phyloP scores from a whole-genome alignment of 257 asterid species.

The Paulownia fortunei region DNA sequence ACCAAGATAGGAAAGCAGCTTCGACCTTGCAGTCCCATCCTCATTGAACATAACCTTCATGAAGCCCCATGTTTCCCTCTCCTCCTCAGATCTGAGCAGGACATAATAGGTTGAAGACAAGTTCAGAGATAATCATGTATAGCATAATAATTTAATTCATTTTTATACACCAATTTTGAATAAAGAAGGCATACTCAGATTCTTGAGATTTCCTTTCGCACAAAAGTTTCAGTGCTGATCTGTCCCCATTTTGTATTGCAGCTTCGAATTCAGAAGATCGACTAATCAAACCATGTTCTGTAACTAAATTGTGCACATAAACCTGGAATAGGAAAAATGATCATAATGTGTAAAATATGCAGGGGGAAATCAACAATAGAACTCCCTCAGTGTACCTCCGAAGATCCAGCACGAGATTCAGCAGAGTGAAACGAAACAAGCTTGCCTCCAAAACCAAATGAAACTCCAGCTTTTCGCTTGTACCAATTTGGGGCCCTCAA shows the following conservation, averaged over 20 bases:
- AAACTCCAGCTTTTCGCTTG: slow-evolving; percentile 88
- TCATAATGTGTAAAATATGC: slow-evolving; percentile 23
- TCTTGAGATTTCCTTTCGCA: slow-evolving; percentile 89
- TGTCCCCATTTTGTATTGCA: slow-evolving; percentile 83
- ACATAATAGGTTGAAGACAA: slow-evolving; percentile 31
- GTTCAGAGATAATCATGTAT: slow-evolving; percentile 2
- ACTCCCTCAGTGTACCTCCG: slow-evolving; percentile 65
- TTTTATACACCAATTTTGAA: slow-evolving; percentile 22
- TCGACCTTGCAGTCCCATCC: slow-evolving; percentile 92
- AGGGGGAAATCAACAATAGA: background rate
- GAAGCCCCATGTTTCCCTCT: slow-evolving; percentile 90
- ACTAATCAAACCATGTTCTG: slow-evolving; percentile 74
- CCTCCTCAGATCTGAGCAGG: slow-evolving; percentile 76
- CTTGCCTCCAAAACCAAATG: slow-evolving; percentile 99
- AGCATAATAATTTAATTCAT: slow-evolving; percentile 15
- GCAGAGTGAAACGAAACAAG: slow-evolving; percentile 81
- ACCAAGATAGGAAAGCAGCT: slow-evolving; percentile 93
- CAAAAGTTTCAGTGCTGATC: slow-evolving; percentile 72
- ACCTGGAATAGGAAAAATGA: slow-evolving; percentile 56
- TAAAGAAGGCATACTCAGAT: slow-evolving; percentile 69
- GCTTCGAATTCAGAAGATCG: slow-evolving; percentile 90
- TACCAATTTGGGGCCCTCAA: slow-evolving; percentile 98
- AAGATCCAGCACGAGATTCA: slow-evolving; percentile 61
- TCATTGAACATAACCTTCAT: slow-evolving; percentile 93
- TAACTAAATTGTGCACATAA: slow-evolving; percentile 69